A percentile compares a stretch with the other conserved stretches of the same genome.
phyloP scores from a whole-genome alignment of 2,329 filamentous ascomycete genomes.

The Thielaviopsis euricoi region DNA sequence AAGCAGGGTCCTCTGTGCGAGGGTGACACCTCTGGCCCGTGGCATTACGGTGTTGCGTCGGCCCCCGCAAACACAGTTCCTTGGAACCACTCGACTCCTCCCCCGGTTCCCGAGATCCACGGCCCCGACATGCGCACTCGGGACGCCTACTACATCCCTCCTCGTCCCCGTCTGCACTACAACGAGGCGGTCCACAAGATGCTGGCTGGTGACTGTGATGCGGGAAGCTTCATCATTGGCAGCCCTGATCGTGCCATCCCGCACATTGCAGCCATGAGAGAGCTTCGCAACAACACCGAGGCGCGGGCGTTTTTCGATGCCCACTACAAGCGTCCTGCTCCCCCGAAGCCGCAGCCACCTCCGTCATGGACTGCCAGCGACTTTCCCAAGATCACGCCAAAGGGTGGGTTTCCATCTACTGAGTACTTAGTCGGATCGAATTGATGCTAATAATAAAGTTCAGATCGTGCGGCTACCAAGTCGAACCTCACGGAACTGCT shows the following conservation, averaged over 20 bases:
- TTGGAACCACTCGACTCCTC: neutral
- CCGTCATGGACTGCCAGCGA: neutral
- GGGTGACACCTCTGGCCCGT: neutral
- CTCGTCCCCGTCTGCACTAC: conserved; percentile 5
- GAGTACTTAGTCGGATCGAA: neutral
- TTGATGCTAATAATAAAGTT: neutral
- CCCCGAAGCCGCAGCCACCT: neutral
- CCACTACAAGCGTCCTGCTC: conserved; percentile 2
- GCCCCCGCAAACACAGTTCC: neutral
- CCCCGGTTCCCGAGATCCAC: neutral
- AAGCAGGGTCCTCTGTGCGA: neutral
- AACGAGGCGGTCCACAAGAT: conserved; percentile 5
- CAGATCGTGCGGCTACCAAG: neutral
- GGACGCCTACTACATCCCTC: neutral
- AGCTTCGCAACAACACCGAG: conserved; percentile 8
- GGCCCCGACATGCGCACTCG: neutral
- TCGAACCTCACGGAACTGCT: conserved; percentile 3
- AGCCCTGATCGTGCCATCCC: conserved; percentile 2
- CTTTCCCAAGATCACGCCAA: neutral
- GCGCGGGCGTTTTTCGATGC: conserved; percentile 6
- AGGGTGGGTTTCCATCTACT: neutral
- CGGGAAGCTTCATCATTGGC: conserved; percentile 8
- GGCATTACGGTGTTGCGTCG: conserved; percentile 3
- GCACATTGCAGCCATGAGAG: conserved; percentile 5
- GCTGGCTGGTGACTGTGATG: conserved; percentile 9